These are phyloP conservation scores for Ceriops decandra DNA, from an alignment of 345 rosid genomes.

Conservation along the genomic window DNA sequence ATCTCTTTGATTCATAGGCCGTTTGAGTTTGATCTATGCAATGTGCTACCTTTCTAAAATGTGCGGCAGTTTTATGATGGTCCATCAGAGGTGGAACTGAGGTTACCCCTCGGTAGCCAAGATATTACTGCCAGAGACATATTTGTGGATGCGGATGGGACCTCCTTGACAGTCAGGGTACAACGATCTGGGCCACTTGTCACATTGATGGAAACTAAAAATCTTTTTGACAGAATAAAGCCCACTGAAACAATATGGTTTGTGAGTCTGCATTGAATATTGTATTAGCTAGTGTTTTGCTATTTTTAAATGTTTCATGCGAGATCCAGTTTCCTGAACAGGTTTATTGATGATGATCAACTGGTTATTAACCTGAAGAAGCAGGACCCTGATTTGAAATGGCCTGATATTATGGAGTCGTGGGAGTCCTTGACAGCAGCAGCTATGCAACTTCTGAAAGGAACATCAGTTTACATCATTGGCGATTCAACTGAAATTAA, in stretches of 20 bases:
- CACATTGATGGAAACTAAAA: constrained; percentile 61
- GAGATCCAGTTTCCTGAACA: constrained; percentile 24
- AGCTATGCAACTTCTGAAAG: constrained; percentile 71
- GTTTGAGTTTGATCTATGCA: too few relatives aligned
- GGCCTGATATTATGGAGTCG: constrained; percentile 87
- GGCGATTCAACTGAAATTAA: constrained; percentile 77
- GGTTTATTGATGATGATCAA: constrained; percentile 80
- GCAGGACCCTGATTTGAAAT: constrained; percentile 72
- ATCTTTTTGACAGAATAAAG: constrained; percentile 65
- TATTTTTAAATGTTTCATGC: background rate
- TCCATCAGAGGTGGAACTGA: constrained; percentile 74
- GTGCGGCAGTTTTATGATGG: constrained; percentile 68
- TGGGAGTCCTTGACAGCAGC: constrained; percentile 86
- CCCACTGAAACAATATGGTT: constrained; percentile 86
- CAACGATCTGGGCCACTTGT: constrained; percentile 39
- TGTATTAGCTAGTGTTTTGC: background rate
- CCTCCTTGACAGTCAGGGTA: constrained; percentile 49
- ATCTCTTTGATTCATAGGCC: background rate
- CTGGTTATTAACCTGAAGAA: constrained; percentile 83
- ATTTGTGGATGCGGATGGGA: constrained; percentile 71
- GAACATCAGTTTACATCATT: constrained; percentile 69
- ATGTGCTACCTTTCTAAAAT: constrained; percentile 1
- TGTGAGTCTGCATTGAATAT: constrained; percentile 17
- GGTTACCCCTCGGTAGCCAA: constrained; percentile 43
- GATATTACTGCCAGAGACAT: constrained; percentile 53